Evolutionary conservation across 495 filamentous ascomycete species (phyloP), one percentile per base, ranked within the genome.

Genomic region (Lichina pygmaea): DNA sequence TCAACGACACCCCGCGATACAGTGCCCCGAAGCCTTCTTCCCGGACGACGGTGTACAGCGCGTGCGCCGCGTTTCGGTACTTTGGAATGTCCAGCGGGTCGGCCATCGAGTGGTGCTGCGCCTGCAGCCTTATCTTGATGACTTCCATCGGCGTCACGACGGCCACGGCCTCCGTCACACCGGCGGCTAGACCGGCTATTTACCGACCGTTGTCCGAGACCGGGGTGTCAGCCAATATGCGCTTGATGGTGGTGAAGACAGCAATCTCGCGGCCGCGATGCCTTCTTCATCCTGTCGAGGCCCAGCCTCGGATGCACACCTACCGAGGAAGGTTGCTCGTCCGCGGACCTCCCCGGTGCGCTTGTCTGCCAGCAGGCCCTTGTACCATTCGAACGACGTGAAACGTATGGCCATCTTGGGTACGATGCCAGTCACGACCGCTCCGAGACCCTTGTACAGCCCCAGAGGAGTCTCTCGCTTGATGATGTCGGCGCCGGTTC

Each of bases 391-490:
- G 60, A 93, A 99, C 49, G 81, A 89, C 33, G 91, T 93, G 64
- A 99, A 99, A 13, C 89, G 82, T 54, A 95, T 95, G 45, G 89
- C 91, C 89, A 99, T 99, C 65, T 99, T 99, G 11, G 89, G 89
- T 34, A 99, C 77, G 60, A 99, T 99, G 48, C 89, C 89, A 15
- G 86, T 93, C 44, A 94, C 59, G 46, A 99, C 89, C 44, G 89
- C 89, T 33, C 89, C 89, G 9, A 99, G 68, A 53, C 89, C 89
- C 66, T 95, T 95, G 68, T 99, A 99, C 45, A 99, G 64, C 46
- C 77, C 89, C 34, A 99, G 58, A 0, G 85, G 81, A 24, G 86
- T 93, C 63, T 99, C 89, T 54, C 77, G 75, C 54, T 67, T 71
- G 36, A 89, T 76, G 52, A 99, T 94, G 37, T 94, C 83, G 47